These are phyloP conservation scores for Nematocida sp. DNA, from an alignment of 371 early-diverging fungal genomes.

Conservation along the genomic window DNA sequence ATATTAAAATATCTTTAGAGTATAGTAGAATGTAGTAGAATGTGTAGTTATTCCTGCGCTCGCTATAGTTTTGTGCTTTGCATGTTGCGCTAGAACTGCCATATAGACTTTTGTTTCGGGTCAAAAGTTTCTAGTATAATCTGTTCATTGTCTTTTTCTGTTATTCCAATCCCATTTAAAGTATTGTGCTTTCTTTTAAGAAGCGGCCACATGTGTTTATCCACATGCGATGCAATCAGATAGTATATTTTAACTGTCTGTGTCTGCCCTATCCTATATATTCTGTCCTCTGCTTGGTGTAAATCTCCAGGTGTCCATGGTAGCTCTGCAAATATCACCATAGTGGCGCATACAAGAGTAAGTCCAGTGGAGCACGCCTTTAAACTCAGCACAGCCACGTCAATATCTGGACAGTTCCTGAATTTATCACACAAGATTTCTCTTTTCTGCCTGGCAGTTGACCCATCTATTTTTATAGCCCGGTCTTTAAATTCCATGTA, in stretches of 20 bases:
- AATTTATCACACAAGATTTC: conserved; percentile 67
- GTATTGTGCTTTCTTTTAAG: conserved; percentile 64
- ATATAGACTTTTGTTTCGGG: conserved; percentile 5
- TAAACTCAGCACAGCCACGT: conserved; percentile 72
- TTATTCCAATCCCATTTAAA: conserved; percentile 64
- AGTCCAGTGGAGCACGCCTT: conserved; percentile 73
- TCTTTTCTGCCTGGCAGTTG: conserved; percentile 63
- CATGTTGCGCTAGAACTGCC: no score
- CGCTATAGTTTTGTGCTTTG: no score
- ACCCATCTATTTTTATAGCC: conserved; percentile 74
- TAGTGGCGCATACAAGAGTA: conserved; percentile 72
- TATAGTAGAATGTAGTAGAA: no score
- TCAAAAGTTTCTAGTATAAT: conserved; percentile 3
- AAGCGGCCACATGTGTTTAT: conserved; percentile 69
- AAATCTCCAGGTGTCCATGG: conserved; percentile 74
- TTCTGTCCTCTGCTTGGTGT: conserved; percentile 72
- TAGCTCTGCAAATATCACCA: conserved; percentile 74
- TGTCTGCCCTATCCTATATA: conserved; percentile 72
- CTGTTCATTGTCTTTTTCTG: conserved; percentile 56
- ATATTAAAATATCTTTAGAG: no score
- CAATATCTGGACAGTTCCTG: conserved; percentile 68
- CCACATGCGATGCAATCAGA: conserved; percentile 72
- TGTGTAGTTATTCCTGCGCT: no score
- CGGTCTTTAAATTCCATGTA: conserved; percentile 61
- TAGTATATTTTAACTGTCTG: conserved; percentile 72